Percentiles rank a stretch among this genome's conserved stretches.
Conservation (phyloP, 495 filamentous ascomycete species). For the Haplographium delicatum region DNA sequence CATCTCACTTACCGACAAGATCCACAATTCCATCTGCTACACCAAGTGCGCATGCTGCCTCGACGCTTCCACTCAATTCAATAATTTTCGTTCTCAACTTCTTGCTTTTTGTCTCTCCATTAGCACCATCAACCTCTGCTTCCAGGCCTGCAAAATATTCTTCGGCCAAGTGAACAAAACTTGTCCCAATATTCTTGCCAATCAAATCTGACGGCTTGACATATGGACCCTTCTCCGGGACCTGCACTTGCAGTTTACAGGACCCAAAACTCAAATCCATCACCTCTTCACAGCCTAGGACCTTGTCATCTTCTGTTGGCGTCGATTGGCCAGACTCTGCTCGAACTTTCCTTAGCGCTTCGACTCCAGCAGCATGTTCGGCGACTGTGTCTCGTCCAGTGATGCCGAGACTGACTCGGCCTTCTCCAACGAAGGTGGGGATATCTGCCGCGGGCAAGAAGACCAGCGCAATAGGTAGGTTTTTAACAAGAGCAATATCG, state of each 20-base stretch:
- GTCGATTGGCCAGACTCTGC: conserved; percentile 48
- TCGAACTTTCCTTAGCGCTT: conserved; percentile 44
- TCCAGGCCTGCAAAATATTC: conserved; percentile 81
- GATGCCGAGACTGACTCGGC: conserved; percentile 88
- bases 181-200: conserved; percentile 93
- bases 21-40: conserved; percentile 97
- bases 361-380: conserved; percentile 74
- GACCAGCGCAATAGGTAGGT: conserved; percentile 88
- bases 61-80: conserved; percentile 90
- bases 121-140: conserved; percentile 33
- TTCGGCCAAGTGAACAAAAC: conserved; percentile 77
- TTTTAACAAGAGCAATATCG: conserved; percentile 94
- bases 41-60: conserved; percentile 91
- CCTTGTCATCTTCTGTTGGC: conserved; percentile 32
- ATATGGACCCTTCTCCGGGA: conserved; percentile 77
- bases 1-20: conserved; percentile 69
- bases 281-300: conserved; percentile 65
- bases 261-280: conserved; percentile 85
- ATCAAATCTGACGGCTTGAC: conserved; percentile 67
- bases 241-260: conserved; percentile 94
- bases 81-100: conserved; percentile 78
- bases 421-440: conserved; percentile 93
- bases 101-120: conserved; percentile 20
- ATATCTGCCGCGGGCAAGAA: conserved; percentile 98
- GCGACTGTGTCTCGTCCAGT: conserved; percentile 89